Evolutionary conservation across 192 early-diverging fungal species (phyloP), one percentile per base, ranked within the genome.

Genomic region (Backusella tarrabulga): DNA sequence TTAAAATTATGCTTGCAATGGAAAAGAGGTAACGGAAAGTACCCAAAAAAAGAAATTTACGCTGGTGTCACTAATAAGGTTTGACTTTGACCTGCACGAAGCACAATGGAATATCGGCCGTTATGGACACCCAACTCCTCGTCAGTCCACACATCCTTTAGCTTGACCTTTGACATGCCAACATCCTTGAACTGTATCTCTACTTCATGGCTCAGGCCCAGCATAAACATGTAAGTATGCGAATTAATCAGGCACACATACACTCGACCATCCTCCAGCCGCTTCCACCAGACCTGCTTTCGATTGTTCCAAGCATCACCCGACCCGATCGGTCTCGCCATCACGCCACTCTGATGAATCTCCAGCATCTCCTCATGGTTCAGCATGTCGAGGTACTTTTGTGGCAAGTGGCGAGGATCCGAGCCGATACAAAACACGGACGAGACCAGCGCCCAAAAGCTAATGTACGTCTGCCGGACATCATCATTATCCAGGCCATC

Each of bases 341-440:
- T 82, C 32, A 78, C 67, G 6, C 80, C 80, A 4, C 68, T 67
- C 42, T 82, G 80, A 12, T 82, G 80, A 0, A 82, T 77, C n/a
- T 32, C 50, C n/a, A 78, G 3, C 15, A 82, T 82, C 35, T 77
- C 73, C n/a, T 68, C 70, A 34, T 82, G 80, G 19, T 75, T 78
- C 23, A 75, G 46, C 80, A 72, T 68, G 4, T 36, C 19, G 7
- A 82, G 17, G 6, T 82, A 82, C 5, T 68, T 72, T 15, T 82
- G 70, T 19, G 80, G 80, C n/a, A 82, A 76, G 2, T 5, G 19
- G 1, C 80, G 77, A 7, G 80, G 80, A 73, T 82, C 80, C 7
- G 80, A 40, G 1, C 80, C 80, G 17, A 82, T 66, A 60, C 80
- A 82, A 44, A 82, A 82, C 2, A 82, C 77, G 17, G 80, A 82